These are phyloP conservation scores for Solanum etuberosum DNA, from an alignment of 257 asterid genomes.

Conservation along the genomic window DNA sequence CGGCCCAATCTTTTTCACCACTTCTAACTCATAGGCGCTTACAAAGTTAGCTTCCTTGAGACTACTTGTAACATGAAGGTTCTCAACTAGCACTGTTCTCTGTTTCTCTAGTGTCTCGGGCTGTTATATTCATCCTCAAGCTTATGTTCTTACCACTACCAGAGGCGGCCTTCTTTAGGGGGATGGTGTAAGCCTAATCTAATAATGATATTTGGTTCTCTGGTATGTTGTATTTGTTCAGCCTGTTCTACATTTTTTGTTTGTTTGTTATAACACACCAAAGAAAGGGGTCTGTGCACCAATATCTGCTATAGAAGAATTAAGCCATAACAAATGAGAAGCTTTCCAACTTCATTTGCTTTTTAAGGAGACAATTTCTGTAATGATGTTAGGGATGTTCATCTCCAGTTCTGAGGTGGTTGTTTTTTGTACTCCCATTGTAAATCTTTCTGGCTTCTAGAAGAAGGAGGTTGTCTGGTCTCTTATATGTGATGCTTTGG, in stretches of 20 bases:
- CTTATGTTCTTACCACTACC: neutral
- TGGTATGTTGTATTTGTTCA: neutral
- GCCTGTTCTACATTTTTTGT: neutral
- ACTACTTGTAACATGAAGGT: neutral
- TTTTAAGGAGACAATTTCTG: neutral
- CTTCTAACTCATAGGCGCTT: too few relatives aligned
- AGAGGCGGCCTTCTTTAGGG: neutral
- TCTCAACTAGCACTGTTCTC: neutral
- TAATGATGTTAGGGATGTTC: neutral
- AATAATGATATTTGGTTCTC: neutral
- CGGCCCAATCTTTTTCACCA: too few relatives aligned
- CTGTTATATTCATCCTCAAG: neutral
- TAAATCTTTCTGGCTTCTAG: neutral
- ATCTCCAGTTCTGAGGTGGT: neutral
- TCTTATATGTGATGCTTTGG: neutral
- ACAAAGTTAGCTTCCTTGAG: neutral
- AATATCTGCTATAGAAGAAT: neutral
- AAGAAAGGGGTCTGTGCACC: neutral
- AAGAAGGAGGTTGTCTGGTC: neutral
- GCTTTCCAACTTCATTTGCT: neutral
- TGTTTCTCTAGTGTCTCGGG: neutral
- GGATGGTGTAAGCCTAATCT: neutral
- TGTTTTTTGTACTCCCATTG: neutral
- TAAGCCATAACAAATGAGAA: neutral
- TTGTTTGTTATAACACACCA: neutral